Base-by-base conservation (phyloP, 352 stramenopile species). In the Phytophthora pseudosyringae region DNA sequence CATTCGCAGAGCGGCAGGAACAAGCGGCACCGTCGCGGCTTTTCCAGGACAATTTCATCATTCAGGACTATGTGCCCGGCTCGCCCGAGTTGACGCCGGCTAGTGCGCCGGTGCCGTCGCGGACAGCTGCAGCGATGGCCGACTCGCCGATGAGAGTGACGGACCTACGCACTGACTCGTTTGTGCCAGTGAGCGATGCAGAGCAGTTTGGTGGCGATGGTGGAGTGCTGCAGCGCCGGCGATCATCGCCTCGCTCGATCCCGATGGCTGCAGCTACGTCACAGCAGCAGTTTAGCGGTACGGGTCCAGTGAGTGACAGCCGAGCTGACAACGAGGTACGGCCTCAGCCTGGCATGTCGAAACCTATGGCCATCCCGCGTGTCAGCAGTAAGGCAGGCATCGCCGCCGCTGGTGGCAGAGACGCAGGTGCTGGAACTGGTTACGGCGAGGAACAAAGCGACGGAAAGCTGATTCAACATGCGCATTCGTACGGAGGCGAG, bases 291-390 rank as follows among this genome's bases (percentile, higher is more conserved):
- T 75, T 75, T 18, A 67, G 43, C 12, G 63, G 29, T 29, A 55
- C 65, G 26, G 57, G 38, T 25, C 57, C 43, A 47, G 38, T 65
- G 12, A 40, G 52, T 16, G 54, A 70, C 7, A 46, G 25, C 8
- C 15, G 26, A 45, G n/a, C n/a, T 25, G 60, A 62, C 25, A 44
- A 69, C 12, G 55, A 64, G 18, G 26, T 54, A 16, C 70, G 69
- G 11, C 46, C 33, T 21, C 79, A 80, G 32, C 66, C 73, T 33
- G 80, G 62, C 26, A 81, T 83, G 49, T 95, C 87, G 0, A 88
- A 92, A 53, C 87, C 85, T 4, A 91, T 95, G 85, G 80, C 85
- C 0, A 95, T 95, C 26, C 87, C 87, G 7, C 82, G 84, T 44
- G 43, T 71, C 29, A 89, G 82, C 35, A 75, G 53, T 38, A 74